Evolutionary conservation across 495 filamentous ascomycete genomes (phyloP).

Genomic region (Lepraria neglecta): DNA sequence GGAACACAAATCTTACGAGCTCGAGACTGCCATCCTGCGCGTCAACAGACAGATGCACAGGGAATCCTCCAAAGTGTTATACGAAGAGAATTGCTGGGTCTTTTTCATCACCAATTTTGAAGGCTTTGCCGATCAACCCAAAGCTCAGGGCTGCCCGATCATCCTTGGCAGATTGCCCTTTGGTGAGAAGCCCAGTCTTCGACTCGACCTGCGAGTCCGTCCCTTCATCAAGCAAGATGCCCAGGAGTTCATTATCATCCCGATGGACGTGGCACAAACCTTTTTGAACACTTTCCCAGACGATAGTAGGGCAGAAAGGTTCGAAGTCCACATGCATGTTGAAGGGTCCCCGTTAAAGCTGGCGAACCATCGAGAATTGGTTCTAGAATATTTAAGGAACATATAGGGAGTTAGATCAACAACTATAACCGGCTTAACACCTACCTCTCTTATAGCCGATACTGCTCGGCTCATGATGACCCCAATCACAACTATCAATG

Average conservation of each 20-base stretch:
- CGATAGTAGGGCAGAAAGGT: too few relatives aligned
- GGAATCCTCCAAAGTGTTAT: not conserved
- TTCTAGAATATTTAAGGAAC: not conserved
- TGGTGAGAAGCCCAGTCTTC: not conserved
- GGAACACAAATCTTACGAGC: not conserved
- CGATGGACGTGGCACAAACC: not conserved
- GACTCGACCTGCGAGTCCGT: not conserved
- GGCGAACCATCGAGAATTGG: not conserved
- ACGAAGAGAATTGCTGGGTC: conserved; percentile 10
- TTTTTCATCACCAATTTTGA: not conserved
- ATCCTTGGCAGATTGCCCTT: not conserved
- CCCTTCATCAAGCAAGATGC: not conserved
- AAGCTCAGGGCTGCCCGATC: too few relatives aligned
- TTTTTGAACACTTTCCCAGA: too few relatives aligned
- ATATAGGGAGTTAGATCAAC: not conserved
- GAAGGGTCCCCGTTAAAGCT: not conserved
- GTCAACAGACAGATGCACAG: not conserved
- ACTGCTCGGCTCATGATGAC: not conserved
- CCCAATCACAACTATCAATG: not conserved
- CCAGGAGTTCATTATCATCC: not conserved
- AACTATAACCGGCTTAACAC: not conserved
- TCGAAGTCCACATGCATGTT: not conserved
- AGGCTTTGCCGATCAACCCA: too few relatives aligned
- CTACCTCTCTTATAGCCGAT: not conserved
- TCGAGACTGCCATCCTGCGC: not conserved